Base-by-base conservation (phyloP, 148 eudicot genomes). In the Rhododendron henanense region DNA sequence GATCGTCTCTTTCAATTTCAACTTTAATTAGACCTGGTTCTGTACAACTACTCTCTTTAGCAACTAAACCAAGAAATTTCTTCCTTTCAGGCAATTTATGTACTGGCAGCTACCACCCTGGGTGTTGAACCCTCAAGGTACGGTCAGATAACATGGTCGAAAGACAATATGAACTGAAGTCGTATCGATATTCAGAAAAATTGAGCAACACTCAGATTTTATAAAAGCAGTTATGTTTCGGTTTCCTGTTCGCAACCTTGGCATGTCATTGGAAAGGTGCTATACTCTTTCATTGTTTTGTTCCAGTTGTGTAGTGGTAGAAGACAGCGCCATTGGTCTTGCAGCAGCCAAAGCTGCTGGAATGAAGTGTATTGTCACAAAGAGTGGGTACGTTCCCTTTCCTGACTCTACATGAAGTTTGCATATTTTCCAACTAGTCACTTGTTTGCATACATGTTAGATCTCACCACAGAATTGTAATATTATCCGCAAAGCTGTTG, bases 321-420 rank as follows among this genome's bases (percentile, higher is more conserved):
- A 97, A 88, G 99, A 97, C 88, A 97, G 99, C 44, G 96, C 90
- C 85, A 97, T 97, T 48, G 99, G 99, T 39, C 96, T 97, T 86
- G 95, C 98, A 81, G 99, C 99, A 75, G 99, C 99, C 81, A 97
- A 97, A 91, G 98, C 98, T 74, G 98, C 99, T 28, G 98, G 99
- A 87, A 97, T 97, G 98, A 97, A 88, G 86, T 97, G 99, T 79
- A 93, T 97, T 45, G 95, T 97, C 28, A 97, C 99, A 81, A 97
- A 97, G 92, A 95, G 99, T 73, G 98, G 98, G 99, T 94, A 87
- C 84, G 93, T 92, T 83, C 11, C 39, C 7, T 45, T 47, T 82
- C 53, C 81, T 3, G 69, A 73, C 69, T 25, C 35, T 2, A 21
- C 13, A 41, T 78, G 50, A 71, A 18, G 76, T 74, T 23, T 37